These are phyloP conservation scores for Solanum acaule DNA, from an alignment of 257 asterid species.

Conservation along the genomic window DNA sequence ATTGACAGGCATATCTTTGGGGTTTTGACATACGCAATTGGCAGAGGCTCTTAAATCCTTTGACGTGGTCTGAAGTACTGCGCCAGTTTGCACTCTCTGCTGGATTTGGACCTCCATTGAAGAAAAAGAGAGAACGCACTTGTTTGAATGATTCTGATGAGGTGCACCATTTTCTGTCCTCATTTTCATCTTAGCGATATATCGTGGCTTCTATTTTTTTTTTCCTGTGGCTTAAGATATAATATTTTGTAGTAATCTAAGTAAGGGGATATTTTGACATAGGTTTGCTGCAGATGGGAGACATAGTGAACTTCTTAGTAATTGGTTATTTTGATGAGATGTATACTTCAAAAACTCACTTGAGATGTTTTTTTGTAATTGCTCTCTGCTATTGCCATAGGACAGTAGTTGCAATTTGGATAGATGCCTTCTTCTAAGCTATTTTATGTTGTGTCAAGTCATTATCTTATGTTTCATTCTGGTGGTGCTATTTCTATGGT, in stretches of 20 bases:
- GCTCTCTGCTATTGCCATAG: not conserved
- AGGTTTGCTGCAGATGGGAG: not conserved
- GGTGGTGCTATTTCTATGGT: not conserved
- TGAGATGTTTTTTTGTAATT: not conserved
- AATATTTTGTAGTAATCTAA: not conserved
- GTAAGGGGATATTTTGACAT: not conserved
- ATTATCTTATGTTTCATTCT: not conserved
- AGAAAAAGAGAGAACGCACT: slow-evolving; percentile 58
- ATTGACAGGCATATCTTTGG: slow-evolving; percentile 83
- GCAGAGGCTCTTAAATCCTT: slow-evolving; percentile 80
- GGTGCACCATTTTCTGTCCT: slow-evolving; percentile 25
- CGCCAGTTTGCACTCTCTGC: slow-evolving; percentile 91
- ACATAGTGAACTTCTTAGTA: not conserved
- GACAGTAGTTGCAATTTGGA: not conserved
- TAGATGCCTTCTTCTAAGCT: not conserved
- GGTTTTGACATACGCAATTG: slow-evolving; percentile 92
- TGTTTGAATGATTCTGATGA: slow-evolving; percentile 50
- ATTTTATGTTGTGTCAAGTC: not conserved
- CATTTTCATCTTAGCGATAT: not conserved
- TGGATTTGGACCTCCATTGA: slow-evolving; percentile 91
- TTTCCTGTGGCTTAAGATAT: not conserved
- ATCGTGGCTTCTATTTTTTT: not conserved
- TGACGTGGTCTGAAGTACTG: slow-evolving; percentile 94
- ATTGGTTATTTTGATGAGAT: not conserved
- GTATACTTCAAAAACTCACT: not conserved